Evolutionary conservation across 106 monocot genomes (phyloP).

Genomic region (Triglochin maritima): DNA sequence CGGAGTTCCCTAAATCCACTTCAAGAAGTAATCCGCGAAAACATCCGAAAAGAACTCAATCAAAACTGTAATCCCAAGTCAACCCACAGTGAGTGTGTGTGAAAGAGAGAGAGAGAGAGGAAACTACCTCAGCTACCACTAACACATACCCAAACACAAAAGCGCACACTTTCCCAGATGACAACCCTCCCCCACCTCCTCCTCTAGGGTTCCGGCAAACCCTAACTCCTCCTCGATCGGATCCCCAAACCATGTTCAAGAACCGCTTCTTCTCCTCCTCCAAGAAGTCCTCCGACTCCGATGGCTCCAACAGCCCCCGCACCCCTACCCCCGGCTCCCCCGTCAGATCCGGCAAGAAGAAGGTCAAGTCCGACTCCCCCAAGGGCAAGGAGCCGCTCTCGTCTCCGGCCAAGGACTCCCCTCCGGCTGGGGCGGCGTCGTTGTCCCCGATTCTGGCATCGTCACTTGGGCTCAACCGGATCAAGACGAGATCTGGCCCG

Average conservation of each 20-base stretch:
- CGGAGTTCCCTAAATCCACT: too few relatives aligned
- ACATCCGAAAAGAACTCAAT: too few relatives aligned
- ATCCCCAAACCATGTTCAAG: conserved; percentile 57
- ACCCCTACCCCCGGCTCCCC: conserved; percentile 43
- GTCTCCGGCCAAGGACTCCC: conserved; percentile 6
- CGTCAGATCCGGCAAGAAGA: conserved; percentile 59
- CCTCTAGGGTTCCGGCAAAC: not conserved
- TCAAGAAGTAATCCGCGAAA: too few relatives aligned
- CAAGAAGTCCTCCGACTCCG: conserved; percentile 44
- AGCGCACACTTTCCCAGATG: too few relatives aligned
- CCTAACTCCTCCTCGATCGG: not conserved
- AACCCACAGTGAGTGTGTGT: too few relatives aligned
- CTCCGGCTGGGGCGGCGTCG: conserved; percentile 8
- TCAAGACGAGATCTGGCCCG: conserved; percentile 98
- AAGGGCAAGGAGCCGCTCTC: conserved; percentile 32
- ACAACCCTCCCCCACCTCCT: too few relatives aligned
- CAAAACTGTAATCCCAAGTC: too few relatives aligned
- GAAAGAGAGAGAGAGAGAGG: too few relatives aligned
- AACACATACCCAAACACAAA: too few relatives aligned
- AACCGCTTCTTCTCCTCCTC: conserved; percentile 73
- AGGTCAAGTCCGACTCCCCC: conserved; percentile 27
- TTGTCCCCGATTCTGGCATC: conserved; percentile 73
- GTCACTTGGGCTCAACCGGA: conserved; percentile 75
- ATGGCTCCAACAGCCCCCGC: conserved; percentile 52
- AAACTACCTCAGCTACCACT: too few relatives aligned